phyloP scores from a whole-genome alignment of 768 basidiomycete species.

The Rhodotorula toruloides region DNA sequence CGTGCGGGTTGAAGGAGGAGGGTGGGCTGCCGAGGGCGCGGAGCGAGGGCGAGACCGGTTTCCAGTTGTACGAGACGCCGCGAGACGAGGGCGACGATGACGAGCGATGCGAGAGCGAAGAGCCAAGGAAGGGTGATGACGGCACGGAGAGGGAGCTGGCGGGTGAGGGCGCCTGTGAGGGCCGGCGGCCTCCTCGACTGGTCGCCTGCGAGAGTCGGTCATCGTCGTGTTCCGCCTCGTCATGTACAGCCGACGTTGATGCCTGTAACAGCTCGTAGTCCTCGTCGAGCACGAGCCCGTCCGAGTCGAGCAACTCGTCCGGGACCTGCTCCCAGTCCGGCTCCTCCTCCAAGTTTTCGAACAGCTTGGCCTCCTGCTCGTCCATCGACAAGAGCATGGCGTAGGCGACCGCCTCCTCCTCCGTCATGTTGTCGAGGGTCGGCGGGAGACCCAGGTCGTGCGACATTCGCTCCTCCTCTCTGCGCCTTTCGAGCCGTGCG shows the following conservation, averaged over 20 bases:
- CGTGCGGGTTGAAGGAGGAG: not conserved
- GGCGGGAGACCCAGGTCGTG: slow-evolving; percentile 28
- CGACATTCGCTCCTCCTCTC: slow-evolving; percentile 8
- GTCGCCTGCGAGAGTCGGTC: not conserved
- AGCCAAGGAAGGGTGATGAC: slow-evolving; percentile 23
- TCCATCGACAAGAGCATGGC: slow-evolving; percentile 31
- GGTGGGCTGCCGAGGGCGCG: slow-evolving; percentile 13
- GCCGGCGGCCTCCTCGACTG: not conserved
- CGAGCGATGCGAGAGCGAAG: not conserved
- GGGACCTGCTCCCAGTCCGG: slow-evolving; percentile 21
- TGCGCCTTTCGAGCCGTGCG: slow-evolving; percentile 6
- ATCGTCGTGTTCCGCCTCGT: slow-evolving; percentile 4
- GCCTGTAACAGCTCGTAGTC: not conserved
- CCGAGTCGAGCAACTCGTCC: slow-evolving; percentile 23
- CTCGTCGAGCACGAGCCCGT: slow-evolving; percentile 24
- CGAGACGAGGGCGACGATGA: slow-evolving; percentile 17
- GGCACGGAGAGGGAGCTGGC: slow-evolving; percentile 30
- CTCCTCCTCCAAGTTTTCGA: not conserved
- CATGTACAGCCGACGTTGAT: not conserved
- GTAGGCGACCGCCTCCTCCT: slow-evolving; percentile 35
- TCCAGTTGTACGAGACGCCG: slow-evolving; percentile 6
- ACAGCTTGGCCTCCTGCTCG: slow-evolving; percentile 16
- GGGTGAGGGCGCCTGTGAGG: slow-evolving; percentile 4
- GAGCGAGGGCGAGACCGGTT: slow-evolving; percentile 11
- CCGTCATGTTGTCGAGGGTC: slow-evolving; percentile 30